Evolutionary conservation across 2,329 filamentous ascomycete genomes (phyloP).

Genomic region (Fusarium pseudonygamai): DNA sequence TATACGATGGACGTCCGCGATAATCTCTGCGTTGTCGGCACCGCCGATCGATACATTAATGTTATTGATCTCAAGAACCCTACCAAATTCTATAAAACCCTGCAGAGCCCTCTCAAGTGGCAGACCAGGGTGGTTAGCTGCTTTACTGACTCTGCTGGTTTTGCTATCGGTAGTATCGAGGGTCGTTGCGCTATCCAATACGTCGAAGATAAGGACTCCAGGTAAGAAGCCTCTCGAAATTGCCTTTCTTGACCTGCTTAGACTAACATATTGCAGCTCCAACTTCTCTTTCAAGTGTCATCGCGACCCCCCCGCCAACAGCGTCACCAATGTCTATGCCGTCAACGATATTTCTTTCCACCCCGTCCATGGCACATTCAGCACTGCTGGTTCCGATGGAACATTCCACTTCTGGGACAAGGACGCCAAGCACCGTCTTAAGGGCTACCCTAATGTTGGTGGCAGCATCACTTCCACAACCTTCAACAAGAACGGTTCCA

Average conservation of each 20-base stretch:
- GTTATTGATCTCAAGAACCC: constrained; percentile 91
- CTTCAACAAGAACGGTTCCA: constrained; percentile 87
- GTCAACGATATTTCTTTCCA: constrained; percentile 99
- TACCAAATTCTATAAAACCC: constrained; percentile 91
- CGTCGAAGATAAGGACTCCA: constrained; percentile 92
- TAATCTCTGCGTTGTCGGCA: constrained; percentile 89
- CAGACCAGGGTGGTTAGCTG: constrained; percentile 96
- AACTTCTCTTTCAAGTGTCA: constrained; percentile 99
- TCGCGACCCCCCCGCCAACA: constrained; percentile 79
- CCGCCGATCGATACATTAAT: constrained; percentile 95
- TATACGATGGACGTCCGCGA: constrained; percentile 94
- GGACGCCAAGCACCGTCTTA: constrained; percentile 86
- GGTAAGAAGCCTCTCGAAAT: constrained; percentile 62
- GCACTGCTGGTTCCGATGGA: constrained; percentile 92
- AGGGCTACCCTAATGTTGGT: constrained; percentile 85
- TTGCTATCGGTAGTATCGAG: constrained; percentile 95
- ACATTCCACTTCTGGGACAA: constrained; percentile 99
- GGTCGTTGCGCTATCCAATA: constrained; percentile 98
- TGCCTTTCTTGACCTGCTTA: not conserved
- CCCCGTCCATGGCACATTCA: constrained; percentile 96
- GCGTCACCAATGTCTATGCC: constrained; percentile 87
- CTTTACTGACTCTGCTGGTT: constrained; percentile 90
- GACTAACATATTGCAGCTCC: constrained; percentile 59
- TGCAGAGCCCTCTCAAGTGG: constrained; percentile 97
- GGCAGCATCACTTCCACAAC: constrained; percentile 89